Percentiles rank a stretch among this genome's conserved stretches.
Conservation (phyloP, 768 basidiomycete species). For the Harrya chromipes region DNA sequence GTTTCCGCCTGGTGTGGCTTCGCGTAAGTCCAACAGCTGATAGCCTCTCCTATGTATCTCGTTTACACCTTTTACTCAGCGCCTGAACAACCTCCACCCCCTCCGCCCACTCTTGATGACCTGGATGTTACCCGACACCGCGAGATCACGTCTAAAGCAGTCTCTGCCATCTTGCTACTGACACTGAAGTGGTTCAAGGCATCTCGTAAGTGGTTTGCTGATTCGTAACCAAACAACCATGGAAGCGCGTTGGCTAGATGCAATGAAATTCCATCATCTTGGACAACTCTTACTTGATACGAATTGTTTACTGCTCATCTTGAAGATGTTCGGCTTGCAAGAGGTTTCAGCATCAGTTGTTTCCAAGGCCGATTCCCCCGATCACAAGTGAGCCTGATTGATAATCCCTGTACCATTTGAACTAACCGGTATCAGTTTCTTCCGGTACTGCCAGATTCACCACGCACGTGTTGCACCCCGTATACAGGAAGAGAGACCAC, state of each 20-base stretch:
- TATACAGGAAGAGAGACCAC: constrained; percentile 61
- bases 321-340: constrained; percentile 98
- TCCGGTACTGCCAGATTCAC: constrained; percentile 85
- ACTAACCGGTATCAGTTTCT: constrained; percentile 63
- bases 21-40: constrained; percentile 44
- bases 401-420: background rate
- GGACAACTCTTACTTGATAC: constrained; percentile 95
- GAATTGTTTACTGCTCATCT: constrained; percentile 86
- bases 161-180: constrained; percentile 89
- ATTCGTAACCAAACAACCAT: background rate
- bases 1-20: constrained; percentile 68
- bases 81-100: constrained; percentile 58
- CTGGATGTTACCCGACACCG: constrained; percentile 92
- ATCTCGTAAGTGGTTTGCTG: constrained; percentile 65
- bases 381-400: constrained; percentile 62
- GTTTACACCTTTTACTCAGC: constrained; percentile 34
- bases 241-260: constrained; percentile 50
- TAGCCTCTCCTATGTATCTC: background rate
- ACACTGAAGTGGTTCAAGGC: constrained; percentile 98
- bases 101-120: constrained; percentile 82
- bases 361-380: constrained; percentile 85
- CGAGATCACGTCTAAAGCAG: constrained; percentile 96
- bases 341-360: constrained; percentile 82
- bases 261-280: constrained; percentile 98
- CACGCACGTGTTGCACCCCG: constrained; percentile 66